Evolutionary conservation across 768 basidiomycete species (phyloP).

Genomic region (Pleurotus salmoneostramineus): DNA sequence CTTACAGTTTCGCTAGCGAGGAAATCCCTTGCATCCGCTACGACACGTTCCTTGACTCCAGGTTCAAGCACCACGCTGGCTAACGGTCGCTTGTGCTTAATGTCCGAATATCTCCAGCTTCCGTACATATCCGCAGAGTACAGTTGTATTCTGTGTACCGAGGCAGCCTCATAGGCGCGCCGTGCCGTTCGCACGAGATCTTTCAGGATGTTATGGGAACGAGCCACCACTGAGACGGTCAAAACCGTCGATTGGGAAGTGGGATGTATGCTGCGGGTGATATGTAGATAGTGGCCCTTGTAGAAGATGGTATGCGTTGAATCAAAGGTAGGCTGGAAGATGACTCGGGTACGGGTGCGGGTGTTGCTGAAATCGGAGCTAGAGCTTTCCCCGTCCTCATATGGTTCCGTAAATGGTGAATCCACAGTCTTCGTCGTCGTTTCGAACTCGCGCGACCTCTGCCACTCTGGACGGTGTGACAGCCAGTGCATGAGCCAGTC

Average conservation of each 20-base stretch:
- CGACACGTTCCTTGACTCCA: conserved; percentile 87
- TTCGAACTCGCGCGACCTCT: conserved; percentile 85
- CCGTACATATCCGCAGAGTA: conserved; percentile 89
- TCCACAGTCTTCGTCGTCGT: conserved; percentile 76
- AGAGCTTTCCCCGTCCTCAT: conserved; percentile 49
- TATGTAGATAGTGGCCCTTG: conserved; percentile 79
- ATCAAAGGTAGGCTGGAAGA: conserved; percentile 86
- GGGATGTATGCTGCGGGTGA: conserved; percentile 43
- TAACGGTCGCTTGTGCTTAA: conserved; percentile 85
- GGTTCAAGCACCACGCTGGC: conserved; percentile 83
- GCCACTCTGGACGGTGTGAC: conserved; percentile 81
- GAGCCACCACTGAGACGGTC: conserved; percentile 53
- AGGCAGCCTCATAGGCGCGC: conserved; percentile 83
- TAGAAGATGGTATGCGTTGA: conserved; percentile 89
- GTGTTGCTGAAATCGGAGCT: conserved; percentile 5
- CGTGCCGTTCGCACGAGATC: conserved; percentile 90
- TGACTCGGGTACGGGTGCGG: conserved; percentile 71
- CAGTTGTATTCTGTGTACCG: conserved; percentile 83
- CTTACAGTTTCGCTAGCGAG: conserved; percentile 76
- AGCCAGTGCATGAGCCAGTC: conserved; percentile 94
- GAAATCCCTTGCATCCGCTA: conserved; percentile 80
- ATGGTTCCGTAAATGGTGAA: conserved; percentile 50
- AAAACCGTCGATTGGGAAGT: conserved; percentile 34
- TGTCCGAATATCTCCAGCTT: conserved; percentile 86
- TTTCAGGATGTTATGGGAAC: conserved; percentile 80